Conservation (phyloP, 2,329 filamentous ascomycete species). For the Madurella mycetomatis region DNA sequence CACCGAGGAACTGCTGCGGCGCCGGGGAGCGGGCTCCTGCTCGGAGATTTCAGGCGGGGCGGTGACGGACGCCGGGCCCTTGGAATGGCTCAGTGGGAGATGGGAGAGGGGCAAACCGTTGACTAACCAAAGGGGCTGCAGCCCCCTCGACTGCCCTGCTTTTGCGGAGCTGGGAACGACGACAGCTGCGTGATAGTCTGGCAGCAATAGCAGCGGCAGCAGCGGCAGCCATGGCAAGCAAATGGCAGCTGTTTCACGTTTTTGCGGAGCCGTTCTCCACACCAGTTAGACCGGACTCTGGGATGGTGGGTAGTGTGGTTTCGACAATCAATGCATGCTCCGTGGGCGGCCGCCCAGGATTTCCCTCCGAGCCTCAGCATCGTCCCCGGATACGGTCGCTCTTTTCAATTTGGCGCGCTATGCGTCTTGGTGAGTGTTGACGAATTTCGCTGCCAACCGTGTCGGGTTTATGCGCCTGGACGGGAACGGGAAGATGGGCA, state of each 20-base stretch:
- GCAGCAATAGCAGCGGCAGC: too few relatives aligned
- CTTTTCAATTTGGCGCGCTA: not conserved
- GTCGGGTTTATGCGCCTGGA: not conserved
- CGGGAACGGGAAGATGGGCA: not conserved
- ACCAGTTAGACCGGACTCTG: not conserved
- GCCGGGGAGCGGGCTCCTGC: not conserved
- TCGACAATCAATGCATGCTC: not conserved
- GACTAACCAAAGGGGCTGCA: too few relatives aligned
- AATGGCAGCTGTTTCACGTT: too few relatives aligned
- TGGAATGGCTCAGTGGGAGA: too few relatives aligned
- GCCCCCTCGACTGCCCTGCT: too few relatives aligned
- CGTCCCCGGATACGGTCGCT: not conserved
- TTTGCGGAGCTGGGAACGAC: too few relatives aligned
- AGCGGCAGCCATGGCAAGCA: too few relatives aligned
- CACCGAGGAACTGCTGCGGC: slow-evolving; percentile 15
- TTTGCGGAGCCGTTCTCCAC: not conserved
- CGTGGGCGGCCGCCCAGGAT: not conserved
- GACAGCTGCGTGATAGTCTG: too few relatives aligned
- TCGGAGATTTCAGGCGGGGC: too few relatives aligned
- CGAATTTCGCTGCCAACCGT: not conserved
- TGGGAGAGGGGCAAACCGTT: too few relatives aligned
- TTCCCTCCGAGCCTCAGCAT: not conserved
- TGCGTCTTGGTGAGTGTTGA: not conserved
- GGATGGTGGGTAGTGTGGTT: not conserved
- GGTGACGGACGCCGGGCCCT: too few relatives aligned